Conservation (phyloP, 768 basidiomycete genomes). For the Serendipita sp. region DNA sequence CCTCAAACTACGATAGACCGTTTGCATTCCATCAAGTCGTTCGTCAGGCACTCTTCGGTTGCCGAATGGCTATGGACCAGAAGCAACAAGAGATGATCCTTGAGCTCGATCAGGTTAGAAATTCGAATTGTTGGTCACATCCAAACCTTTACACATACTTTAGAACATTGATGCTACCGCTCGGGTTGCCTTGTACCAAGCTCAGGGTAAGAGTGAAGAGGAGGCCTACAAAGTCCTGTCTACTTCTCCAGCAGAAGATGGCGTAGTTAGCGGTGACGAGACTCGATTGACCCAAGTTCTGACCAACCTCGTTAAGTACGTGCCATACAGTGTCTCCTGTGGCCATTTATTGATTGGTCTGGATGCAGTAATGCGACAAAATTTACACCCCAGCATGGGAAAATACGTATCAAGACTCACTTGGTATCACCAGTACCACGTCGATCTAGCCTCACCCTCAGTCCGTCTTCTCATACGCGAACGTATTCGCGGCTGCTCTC, state of each 20-base stretch:
- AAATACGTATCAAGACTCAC: constrained; percentile 14
- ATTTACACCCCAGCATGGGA: constrained; percentile 17
- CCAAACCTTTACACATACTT: background rate
- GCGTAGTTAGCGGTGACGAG: constrained; percentile 19
- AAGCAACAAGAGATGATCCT: constrained; percentile 14
- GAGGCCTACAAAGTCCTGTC: constrained; percentile 5
- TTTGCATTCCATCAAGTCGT: constrained; percentile 28
- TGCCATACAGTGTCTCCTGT: background rate
- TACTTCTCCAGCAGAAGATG: constrained; percentile 11
- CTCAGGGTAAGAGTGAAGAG: constrained; percentile 1
- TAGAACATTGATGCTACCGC: constrained; percentile 17
- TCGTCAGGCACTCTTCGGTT: constrained; percentile 23
- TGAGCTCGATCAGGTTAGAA: constrained; percentile 13
- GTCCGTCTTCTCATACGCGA: background rate
- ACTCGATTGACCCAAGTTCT: constrained; percentile 19
- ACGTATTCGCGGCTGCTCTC: background rate
- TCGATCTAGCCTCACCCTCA: background rate
- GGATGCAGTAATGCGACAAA: constrained; percentile 17
- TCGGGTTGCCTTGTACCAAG: constrained; percentile 9
- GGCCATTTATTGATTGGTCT: background rate
- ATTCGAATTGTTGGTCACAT: background rate
- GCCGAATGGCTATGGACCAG: constrained; percentile 14
- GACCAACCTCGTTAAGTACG: constrained; percentile 12
- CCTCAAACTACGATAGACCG: constrained; percentile 13
- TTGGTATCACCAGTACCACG: constrained; percentile 14